These are phyloP conservation scores for Metschnikowia similis DNA, from an alignment of 805 yeast species.

Conservation along the genomic window DNA sequence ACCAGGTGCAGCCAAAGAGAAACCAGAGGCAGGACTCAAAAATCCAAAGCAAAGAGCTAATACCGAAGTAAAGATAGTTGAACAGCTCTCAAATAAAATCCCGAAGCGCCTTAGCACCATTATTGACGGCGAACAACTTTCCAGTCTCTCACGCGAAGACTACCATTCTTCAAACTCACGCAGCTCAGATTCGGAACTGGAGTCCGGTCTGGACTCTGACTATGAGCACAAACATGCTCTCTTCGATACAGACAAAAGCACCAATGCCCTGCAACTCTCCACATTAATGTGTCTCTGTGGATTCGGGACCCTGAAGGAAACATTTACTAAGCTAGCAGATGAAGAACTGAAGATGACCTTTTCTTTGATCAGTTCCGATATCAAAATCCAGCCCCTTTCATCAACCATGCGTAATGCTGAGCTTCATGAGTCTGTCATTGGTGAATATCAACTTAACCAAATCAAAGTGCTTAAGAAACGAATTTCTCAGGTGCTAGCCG, in stretches of 20 bases:
- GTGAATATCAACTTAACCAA: constrained; percentile 24
- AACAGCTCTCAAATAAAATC: neutral
- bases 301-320: constrained; percentile 17
- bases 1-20: neutral
- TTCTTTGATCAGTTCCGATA: constrained; percentile 22
- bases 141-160: constrained; percentile 16
- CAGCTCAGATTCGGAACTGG: neutral
- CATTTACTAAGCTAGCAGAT: constrained; percentile 22
- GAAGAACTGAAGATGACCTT: constrained; percentile 32
- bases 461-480: constrained; percentile 20
- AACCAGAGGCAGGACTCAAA: neutral
- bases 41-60: neutral
- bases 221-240: constrained; percentile 26
- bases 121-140: constrained; percentile 20
- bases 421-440: constrained; percentile 24
- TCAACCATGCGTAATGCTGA: constrained; percentile 18
- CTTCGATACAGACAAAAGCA: constrained; percentile 14
- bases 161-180: constrained; percentile 6
- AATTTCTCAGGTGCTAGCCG: constrained; percentile 16
- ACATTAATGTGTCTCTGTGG: constrained; percentile 37
- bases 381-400: constrained; percentile 25
- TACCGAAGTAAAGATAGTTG: no score
- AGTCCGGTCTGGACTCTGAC: constrained; percentile 1
- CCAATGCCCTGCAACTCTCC: constrained; percentile 22
- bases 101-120: constrained; percentile 24